phyloP scores from a whole-genome alignment of 148 eudicot genomes.

The Rhododendron ferrugineum region DNA sequence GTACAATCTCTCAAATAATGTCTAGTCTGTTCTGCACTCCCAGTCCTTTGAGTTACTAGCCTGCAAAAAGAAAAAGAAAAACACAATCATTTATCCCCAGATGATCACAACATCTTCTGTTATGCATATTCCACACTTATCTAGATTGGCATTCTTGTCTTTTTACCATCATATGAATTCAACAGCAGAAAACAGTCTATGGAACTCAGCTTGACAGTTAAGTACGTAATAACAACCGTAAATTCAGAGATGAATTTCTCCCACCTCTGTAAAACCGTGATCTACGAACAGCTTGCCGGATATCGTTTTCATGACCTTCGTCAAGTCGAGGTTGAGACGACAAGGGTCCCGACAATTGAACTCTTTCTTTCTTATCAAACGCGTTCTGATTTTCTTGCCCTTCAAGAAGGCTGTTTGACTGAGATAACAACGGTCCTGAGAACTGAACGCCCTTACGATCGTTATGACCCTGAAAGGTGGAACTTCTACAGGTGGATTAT shows the following conservation, averaged over 20 bases:
- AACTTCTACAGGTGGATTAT: neutral
- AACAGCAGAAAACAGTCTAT: neutral
- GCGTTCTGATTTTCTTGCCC: conserved; percentile 13
- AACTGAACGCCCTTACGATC: conserved; percentile 8
- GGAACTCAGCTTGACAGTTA: neutral
- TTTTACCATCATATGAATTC: neutral
- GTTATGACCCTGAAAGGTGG: conserved; percentile 16
- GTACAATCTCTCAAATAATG: neutral
- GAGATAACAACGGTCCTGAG: conserved; percentile 29
- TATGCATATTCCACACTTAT: neutral
- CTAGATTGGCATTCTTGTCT: neutral
- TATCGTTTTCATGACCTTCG: conserved; percentile 19
- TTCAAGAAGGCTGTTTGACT: conserved; percentile 10
- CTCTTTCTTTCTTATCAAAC: conserved; percentile 9
- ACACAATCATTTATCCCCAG: neutral
- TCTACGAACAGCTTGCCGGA: conserved; percentile 19
- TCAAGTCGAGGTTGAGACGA: conserved; percentile 14
- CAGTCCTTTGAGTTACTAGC: neutral
- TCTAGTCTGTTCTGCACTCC: neutral
- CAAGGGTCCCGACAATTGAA: conserved; percentile 25
- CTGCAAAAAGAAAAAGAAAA: conserved; percentile 5
- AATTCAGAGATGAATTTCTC: neutral
- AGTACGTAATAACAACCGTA: neutral
- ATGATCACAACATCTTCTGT: neutral
- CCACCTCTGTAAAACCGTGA: conserved; percentile 37